Percentiles rank a stretch among this genome's conserved stretches.
Evolutionary conservation across 2,329 filamentous ascomycete species (phyloP).

Genomic region (Aspergillus puulaauensis): DNA sequence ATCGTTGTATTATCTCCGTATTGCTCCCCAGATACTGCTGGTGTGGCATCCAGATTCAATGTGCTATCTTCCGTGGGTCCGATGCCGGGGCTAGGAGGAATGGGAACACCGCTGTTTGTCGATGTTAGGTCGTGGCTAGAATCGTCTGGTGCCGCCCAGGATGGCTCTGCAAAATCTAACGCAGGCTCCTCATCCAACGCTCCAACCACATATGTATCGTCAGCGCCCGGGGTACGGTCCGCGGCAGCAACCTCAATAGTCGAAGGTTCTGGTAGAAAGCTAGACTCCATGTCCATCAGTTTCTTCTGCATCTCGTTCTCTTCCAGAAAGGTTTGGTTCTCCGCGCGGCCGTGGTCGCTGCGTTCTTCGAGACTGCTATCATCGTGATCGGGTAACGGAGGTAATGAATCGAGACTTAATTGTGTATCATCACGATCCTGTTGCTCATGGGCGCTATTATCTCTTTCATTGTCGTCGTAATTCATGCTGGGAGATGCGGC

Average conservation of each 20-base stretch:
- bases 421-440: constrained; percentile 28
- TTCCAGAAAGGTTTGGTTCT: constrained; percentile 48
- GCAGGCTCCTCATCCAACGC: constrained; percentile 28
- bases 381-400: constrained; percentile 35
- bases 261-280: constrained; percentile 59
- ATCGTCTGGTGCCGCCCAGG: constrained; percentile 26
- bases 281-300: constrained; percentile 63
- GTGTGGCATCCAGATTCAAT: constrained; percentile 21
- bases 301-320: constrained; percentile 61
- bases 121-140: constrained; percentile 19
- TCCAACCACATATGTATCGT: constrained; percentile 47
- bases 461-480: constrained; percentile 18
- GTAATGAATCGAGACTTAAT: constrained; percentile 23
- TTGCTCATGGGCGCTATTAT: constrained; percentile 18
- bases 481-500: constrained; percentile 16
- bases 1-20: constrained; percentile 35
- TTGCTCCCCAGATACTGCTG: constrained; percentile 18
- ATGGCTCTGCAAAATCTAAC: constrained; percentile 25
- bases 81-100: constrained; percentile 19
- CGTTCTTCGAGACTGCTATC: constrained; percentile 35
- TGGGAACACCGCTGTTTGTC: constrained; percentile 17
- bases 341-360: constrained; percentile 32
- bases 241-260: constrained; percentile 37
- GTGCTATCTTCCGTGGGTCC: constrained; percentile 16
- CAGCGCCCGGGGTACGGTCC: constrained; percentile 31